Base-by-base conservation (phyloP, 2,329 filamentous ascomycete genomes). In the Beauveria sp. region DNA sequence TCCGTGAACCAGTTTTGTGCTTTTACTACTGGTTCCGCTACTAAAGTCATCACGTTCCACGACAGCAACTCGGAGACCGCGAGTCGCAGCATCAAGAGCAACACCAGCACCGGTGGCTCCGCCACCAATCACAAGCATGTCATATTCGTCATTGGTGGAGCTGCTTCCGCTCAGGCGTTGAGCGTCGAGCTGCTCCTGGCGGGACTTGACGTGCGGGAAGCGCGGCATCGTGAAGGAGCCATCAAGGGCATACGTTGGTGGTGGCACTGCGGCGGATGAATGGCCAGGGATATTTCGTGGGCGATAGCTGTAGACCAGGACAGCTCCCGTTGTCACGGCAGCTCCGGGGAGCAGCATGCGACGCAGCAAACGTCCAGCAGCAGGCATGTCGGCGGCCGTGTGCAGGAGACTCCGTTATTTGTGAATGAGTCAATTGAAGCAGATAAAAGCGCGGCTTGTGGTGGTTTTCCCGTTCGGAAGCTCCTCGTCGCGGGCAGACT, bases 1-100 rank as follows among this genome's bases (percentile, higher is more conserved):
- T 58, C 88, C 88, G 71, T 90, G 87, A n/a, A 91, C 87, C 62
- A 90, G 78, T 74, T 91, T 91, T 59, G 88, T 90, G 71, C 86
- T 89, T 77, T 90, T 90, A 70, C 84, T 87, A 72, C 86, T 89
- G 14, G 88, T 90, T 47, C 88, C 88, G 66, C 84, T 85, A 68
- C 83, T 86, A 71, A 90, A 90, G 72, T 91, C 88, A 70, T 90
- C 88, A 58, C 87, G 79, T 72, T 91, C 88, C 18, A 91, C 82
- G 49, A 89, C 73, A 47, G 87, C 88, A 58, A 91, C 88, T 72
- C 86, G 88, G 66, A 91, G 76, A 16, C 88, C 88, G 72, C 88
- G 78, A 4, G 87, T 89, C 10, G 82, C 86, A 53, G 88, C 88
- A 77, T 90, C 88, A 30, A 90, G 79, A 24, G 87, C 88, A 65